A percentile compares a stretch with the other conserved stretches of the same genome.
These are phyloP conservation scores for Curvularia verruculosa DNA, from an alignment of 2,329 filamentous ascomycete genomes.

Conservation along the genomic window DNA sequence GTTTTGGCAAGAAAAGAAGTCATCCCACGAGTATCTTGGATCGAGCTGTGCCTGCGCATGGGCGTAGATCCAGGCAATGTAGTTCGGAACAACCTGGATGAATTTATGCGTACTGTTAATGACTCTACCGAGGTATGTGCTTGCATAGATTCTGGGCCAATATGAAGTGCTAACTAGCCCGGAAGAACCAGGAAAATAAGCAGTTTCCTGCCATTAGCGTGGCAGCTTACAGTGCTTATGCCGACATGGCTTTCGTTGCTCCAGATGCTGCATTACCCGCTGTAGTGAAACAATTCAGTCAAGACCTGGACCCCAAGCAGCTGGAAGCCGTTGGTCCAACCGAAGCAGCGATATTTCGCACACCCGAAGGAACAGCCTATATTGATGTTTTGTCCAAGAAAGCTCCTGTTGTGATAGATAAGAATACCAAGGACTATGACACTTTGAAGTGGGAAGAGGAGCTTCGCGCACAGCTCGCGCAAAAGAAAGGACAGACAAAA, in stretches of 20 bases:
- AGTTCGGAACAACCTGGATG: slow-evolving; percentile 66
- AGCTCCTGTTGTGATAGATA: slow-evolving; percentile 73
- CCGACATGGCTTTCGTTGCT: slow-evolving; percentile 91
- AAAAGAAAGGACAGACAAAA: slow-evolving; percentile 89
- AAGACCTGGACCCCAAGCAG: slow-evolving; percentile 74
- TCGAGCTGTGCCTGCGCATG: slow-evolving; percentile 80
- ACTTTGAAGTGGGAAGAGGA: slow-evolving; percentile 98
- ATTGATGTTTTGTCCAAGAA: slow-evolving; percentile 91
- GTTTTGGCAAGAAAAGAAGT: slow-evolving; percentile 80
- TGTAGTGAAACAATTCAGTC: slow-evolving; percentile 74
- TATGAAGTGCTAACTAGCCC: slow-evolving; percentile 3
- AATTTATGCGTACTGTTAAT: slow-evolving; percentile 72
- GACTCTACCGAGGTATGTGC: slow-evolving; percentile 60
- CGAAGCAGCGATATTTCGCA: slow-evolving; percentile 91
- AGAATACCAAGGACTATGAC: slow-evolving; percentile 94
- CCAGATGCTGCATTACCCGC: slow-evolving; percentile 79
- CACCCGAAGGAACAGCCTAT: slow-evolving; percentile 85
- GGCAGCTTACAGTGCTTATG: slow-evolving; percentile 83
- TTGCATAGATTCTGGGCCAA: slow-evolving; percentile 7
- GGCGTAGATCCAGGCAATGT: slow-evolving; percentile 83
- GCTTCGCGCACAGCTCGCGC: slow-evolving; percentile 80
- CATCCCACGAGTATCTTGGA: slow-evolving; percentile 82
- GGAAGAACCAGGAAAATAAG: slow-evolving; percentile 31
- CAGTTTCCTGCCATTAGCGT: slow-evolving; percentile 57
- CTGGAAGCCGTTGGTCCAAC: slow-evolving; percentile 78